A percentile compares a stretch with the other conserved stretches of the same genome.
These are phyloP conservation scores for Saccharomycopsis fodiens DNA, from an alignment of 805 yeast species.

Conservation along the genomic window DNA sequence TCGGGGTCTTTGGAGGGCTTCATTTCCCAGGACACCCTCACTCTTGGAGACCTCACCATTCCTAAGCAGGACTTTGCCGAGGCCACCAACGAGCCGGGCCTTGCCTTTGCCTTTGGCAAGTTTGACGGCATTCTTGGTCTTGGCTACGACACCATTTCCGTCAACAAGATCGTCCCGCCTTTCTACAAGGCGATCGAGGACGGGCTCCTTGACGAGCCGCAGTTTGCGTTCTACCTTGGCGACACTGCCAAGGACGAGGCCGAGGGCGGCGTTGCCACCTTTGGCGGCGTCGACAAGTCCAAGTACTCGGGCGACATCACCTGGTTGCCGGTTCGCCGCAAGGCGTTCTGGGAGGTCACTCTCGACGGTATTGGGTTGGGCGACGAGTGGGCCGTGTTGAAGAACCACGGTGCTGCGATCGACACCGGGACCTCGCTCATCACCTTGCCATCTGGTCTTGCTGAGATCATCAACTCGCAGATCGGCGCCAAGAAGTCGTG, in stretches of 20 bases:
- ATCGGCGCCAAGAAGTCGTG: constrained; percentile 97
- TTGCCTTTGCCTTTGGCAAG: constrained; percentile 97
- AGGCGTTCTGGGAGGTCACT: constrained; percentile 99
- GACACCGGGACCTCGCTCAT: constrained; percentile 98
- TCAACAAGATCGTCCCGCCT: constrained; percentile 87
- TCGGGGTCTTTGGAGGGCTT: constrained; percentile 90
- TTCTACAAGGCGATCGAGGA: constrained; percentile 78
- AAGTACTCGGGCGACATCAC: constrained; percentile 78
- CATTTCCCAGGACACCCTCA: constrained; percentile 77
- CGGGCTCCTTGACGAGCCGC: constrained; percentile 76
- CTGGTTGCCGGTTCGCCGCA: constrained; percentile 97
- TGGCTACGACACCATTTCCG: constrained; percentile 88
- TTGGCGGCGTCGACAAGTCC: constrained; percentile 85
- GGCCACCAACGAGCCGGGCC: constrained; percentile 95
- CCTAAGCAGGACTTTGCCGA: constrained; percentile 93
- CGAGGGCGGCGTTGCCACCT: constrained; percentile 86
- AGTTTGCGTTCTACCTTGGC: constrained; percentile 88
- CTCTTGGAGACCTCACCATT: constrained; percentile 77
- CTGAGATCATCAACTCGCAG: constrained; percentile 90
- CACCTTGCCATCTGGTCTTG: constrained; percentile 89
- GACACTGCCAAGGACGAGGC: constrained; percentile 57
- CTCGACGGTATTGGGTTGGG: constrained; percentile 89
- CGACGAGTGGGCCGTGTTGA: constrained; percentile 79
- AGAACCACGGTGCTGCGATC: constrained; percentile 88
- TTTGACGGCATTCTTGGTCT: constrained; percentile 97